Percentiles rank a stretch among this genome's conserved stretches.
Evolutionary conservation across 2,329 filamentous ascomycete species (phyloP).

Genomic region (Trichoderma oligosporum): DNA sequence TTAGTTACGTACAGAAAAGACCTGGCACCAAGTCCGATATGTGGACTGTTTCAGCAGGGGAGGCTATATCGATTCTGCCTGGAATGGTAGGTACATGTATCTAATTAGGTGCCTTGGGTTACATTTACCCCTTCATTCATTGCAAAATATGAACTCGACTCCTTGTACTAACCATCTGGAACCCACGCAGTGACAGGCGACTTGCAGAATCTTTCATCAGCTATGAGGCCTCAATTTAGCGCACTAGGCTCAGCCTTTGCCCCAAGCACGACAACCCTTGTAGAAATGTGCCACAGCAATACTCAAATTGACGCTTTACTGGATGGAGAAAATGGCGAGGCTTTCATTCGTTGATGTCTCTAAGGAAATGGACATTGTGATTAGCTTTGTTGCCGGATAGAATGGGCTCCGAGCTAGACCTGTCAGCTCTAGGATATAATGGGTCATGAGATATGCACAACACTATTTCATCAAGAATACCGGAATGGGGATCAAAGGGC

Average conservation of each 20-base stretch:
- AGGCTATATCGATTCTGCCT: conserved; percentile 8
- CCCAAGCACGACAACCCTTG: background rate
- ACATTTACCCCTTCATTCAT: too few species aligned
- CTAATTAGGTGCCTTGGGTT: too few species aligned
- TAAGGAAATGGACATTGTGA: background rate
- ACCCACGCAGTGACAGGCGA: too few species aligned
- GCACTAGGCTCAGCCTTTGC: background rate
- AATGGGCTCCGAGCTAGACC: background rate
- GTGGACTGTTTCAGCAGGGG: background rate
- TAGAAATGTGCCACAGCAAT: background rate
- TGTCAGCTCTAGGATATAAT: background rate
- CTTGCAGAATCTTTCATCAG: conserved; percentile 10
- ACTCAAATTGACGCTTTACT: background rate
- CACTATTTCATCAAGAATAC: background rate
- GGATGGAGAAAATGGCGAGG: background rate
- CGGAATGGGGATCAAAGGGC: background rate
- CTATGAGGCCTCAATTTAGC: conserved; percentile 5
- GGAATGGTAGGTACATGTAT: too few species aligned
- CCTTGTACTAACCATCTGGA: background rate
- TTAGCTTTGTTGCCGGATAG: background rate
- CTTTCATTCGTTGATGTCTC: background rate
- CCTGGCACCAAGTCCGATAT: background rate
- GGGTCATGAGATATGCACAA: conserved; percentile 9
- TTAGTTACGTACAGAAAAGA: conserved; percentile 1
- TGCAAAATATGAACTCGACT: too few species aligned